Evolutionary conservation across 179 eudicot species (phyloP).

Genomic region (Camellia oleifera): DNA sequence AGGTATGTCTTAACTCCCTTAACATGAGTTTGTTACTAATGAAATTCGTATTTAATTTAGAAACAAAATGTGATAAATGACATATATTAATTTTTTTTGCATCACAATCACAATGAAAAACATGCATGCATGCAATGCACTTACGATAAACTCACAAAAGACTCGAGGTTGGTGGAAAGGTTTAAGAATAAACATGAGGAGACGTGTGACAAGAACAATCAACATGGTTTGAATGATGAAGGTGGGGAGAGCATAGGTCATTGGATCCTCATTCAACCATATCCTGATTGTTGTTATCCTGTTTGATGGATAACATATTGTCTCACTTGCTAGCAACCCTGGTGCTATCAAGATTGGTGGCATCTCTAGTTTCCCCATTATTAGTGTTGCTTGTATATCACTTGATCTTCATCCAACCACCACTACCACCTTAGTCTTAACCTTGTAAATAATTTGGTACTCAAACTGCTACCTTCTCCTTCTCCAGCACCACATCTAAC

Average conservation of each 20-base stretch:
- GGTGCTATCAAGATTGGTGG: slow-evolving; percentile 11
- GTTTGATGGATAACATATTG: slow-evolving; percentile 3
- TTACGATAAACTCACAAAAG: neutral
- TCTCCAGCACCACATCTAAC: neutral
- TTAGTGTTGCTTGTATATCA: neutral
- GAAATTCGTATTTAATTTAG: too few species aligned
- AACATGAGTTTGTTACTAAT: too few species aligned
- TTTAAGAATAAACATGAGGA: neutral
- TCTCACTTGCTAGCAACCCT: slow-evolving; percentile 1
- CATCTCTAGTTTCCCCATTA: slow-evolving; percentile 2
- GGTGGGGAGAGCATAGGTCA: neutral
- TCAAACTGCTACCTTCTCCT: neutral
- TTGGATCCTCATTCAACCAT: neutral
- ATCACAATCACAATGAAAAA: neutral
- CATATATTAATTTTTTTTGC: neutral
- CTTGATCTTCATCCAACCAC: neutral
- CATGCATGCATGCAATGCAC: neutral
- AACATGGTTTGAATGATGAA: neutral
- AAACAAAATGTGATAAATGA: too few species aligned
- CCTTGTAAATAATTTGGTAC: neutral
- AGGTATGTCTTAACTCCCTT: too few species aligned
- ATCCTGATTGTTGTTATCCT: slow-evolving; percentile 13
- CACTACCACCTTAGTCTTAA: neutral
- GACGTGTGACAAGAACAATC: neutral
- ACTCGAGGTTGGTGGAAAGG: neutral